Base-by-base conservation (phyloP, 2,329 filamentous ascomycete species). In the Trichoderma hamatum region DNA sequence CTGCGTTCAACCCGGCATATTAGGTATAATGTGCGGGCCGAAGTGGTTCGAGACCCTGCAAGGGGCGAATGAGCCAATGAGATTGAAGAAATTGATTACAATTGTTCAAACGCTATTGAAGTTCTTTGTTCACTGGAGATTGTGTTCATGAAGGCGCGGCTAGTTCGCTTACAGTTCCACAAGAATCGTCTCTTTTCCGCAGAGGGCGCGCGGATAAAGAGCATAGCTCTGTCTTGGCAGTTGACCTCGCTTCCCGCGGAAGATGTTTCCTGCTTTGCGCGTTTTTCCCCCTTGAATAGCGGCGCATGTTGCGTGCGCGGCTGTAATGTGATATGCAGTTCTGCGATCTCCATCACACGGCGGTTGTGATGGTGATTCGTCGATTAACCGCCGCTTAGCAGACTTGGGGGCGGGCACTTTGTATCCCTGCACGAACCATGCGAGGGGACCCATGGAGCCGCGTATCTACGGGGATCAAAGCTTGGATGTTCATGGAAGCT, bases 361-460 rank as follows among this genome's bases (percentile, higher is more conserved):
- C 56, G 43, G 51, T 43, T 54, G n/a, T 21, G 34, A 49, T 55
- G 46, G 16, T 68, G 66, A 68, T 68, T 68, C 59, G 66, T 49
- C 26, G 24, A 64, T 63, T 68, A 68, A 68, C 66, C 66, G 66
- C 58, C 66, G 46, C 55, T 67, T 67, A 52, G 43, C 30, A 67
- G 11, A 34, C 3, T n/a, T 14, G 19, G 6, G 39, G 39, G 39
- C 5, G 4, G n/a, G 26, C 24, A 34, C n/a, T 43, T 43, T 3
- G 7, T 2, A 11, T 4, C 61, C 62, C 34, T 65, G 62, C 36
- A 32, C 43, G 21, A 52, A 19, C 43, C 43, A 62, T 62, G n/a
- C n/a, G 28, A 32, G 28, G 59, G 58, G 13, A 32, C 14, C 51
- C 49, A 34, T 62, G 58, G 58, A 62, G 28, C 43, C 60, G 60